These are phyloP conservation scores for Trichoderma oligosporum DNA, from an alignment of 2,329 filamentous ascomycete species.

Conservation along the genomic window DNA sequence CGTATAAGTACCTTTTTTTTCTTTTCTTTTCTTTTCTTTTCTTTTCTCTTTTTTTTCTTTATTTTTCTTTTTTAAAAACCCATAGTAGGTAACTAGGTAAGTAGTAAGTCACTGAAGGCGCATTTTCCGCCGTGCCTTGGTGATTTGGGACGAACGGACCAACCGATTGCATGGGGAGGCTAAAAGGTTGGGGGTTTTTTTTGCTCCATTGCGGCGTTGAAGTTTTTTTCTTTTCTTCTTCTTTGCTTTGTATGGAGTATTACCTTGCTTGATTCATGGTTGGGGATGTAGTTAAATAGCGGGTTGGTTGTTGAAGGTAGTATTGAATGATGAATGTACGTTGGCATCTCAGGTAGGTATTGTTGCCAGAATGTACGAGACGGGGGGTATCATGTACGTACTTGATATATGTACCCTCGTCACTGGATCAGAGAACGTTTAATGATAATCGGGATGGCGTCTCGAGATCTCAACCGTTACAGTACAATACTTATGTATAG, in stretches of 20 bases:
- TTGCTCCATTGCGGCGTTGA: constrained; percentile 16
- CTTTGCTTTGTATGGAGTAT: neutral
- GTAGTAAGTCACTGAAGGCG: too few relatives aligned
- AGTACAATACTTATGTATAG: too few relatives aligned
- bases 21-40: too few relatives aligned
- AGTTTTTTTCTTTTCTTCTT: neutral
- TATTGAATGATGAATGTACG: too few relatives aligned
- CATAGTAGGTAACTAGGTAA: too few relatives aligned
- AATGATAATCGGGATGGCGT: constrained; percentile 16
- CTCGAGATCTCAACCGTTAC: too few relatives aligned
- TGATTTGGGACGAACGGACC: neutral
- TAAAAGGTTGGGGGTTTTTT: constrained; percentile 2
- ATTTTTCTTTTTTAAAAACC: too few relatives aligned
- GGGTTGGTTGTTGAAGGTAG: too few relatives aligned
- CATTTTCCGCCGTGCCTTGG: neutral
- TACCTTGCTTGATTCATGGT: constrained; percentile 2
- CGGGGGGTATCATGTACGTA: neutral
- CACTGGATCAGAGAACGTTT: neutral
- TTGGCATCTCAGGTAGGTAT: neutral
- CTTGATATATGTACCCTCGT: too few relatives aligned
- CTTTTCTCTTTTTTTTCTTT: too few relatives aligned
- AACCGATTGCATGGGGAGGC: constrained; percentile 7
- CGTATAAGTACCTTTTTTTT: neutral
- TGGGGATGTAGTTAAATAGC: too few relatives aligned
- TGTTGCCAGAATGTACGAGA: neutral